Evolutionary conservation across 2,329 filamentous ascomycete species (phyloP).

Genomic region (Alternaria consortialis): DNA sequence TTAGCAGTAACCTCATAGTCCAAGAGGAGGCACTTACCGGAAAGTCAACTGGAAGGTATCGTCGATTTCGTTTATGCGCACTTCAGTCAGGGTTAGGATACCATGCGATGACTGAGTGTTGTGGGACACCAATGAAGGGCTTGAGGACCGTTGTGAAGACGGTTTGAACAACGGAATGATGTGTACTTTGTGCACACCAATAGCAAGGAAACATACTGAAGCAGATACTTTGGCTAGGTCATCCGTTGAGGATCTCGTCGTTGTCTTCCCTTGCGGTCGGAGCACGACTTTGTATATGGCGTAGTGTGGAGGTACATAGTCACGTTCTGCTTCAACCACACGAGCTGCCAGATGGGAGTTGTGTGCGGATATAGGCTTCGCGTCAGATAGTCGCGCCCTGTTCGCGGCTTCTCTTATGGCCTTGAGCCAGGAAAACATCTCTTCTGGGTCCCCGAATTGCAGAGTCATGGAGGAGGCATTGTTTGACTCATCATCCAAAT

Average conservation of each 20-base stretch:
- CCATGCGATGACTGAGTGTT: constrained; percentile 66
- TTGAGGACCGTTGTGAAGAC: constrained; percentile 62
- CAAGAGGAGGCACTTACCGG: constrained; percentile 51
- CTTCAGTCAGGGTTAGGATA: constrained; percentile 67
- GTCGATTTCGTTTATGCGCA: constrained; percentile 68
- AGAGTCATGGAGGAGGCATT: constrained; percentile 70
- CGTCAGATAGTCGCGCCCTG: constrained; percentile 62
- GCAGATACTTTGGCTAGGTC: constrained; percentile 72
- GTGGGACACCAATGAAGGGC: constrained; percentile 62
- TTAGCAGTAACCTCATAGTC: constrained; percentile 11
- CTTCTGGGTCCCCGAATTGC: constrained; percentile 70
- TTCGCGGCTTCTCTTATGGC: constrained; percentile 69
- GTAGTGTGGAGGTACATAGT: constrained; percentile 74
- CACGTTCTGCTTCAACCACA: constrained; percentile 70
- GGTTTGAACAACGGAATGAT: constrained; percentile 71
- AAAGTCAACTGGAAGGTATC: constrained; percentile 74
- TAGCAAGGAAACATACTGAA: constrained; percentile 72
- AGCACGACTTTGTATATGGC: constrained; percentile 74
- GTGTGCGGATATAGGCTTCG: constrained; percentile 63
- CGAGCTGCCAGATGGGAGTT: constrained; percentile 70
- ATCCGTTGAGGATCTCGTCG: constrained; percentile 68
- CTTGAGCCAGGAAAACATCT: constrained; percentile 71
- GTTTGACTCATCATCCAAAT: constrained; percentile 71
- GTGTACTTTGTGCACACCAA: constrained; percentile 75
- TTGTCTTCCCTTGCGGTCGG: constrained; percentile 65